Evolutionary conservation across 176 grass and related monocot species (phyloP).

Genomic region (Leersia perrieri): DNA sequence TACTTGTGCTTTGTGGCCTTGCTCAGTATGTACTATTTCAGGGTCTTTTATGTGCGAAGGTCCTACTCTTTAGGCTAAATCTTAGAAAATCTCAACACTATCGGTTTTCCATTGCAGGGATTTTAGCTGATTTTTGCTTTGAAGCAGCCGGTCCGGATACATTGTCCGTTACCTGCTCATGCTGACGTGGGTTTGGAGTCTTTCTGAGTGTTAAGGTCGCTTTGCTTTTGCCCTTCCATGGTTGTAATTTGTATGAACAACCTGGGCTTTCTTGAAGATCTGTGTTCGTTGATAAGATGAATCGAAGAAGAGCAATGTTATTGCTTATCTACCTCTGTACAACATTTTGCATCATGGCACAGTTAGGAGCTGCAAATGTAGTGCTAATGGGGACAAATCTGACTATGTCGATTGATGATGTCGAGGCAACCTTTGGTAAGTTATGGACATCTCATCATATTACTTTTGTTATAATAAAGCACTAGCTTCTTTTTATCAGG

Average conservation of each 20-base stretch:
- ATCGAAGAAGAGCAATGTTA: slow-evolving; percentile 14
- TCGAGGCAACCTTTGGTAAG: slow-evolving; percentile 75
- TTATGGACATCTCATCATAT: slow-evolving; percentile 14
- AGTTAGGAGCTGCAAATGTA: slow-evolving; percentile 63
- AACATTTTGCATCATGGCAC: slow-evolving; percentile 46
- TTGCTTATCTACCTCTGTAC: slow-evolving; percentile 26
- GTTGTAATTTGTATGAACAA: background rate
- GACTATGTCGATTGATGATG: slow-evolving; percentile 59
- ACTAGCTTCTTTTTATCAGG: background rate
- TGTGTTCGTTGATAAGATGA: slow-evolving; percentile 24
- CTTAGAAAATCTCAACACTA: background rate
- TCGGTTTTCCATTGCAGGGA: background rate
- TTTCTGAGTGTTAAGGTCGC: slow-evolving; percentile 6
- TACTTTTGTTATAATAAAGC: background rate
- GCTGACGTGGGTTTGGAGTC: slow-evolving; percentile 22
- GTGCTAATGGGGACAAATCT: slow-evolving; percentile 79
- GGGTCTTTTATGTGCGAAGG: background rate
- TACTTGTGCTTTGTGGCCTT: background rate
- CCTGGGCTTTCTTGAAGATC: slow-evolving; percentile 4
- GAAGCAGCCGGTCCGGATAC: slow-evolving; percentile 30
- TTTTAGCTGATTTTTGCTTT: slow-evolving; percentile 28
- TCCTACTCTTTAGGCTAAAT: background rate
- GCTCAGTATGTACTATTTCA: background rate
- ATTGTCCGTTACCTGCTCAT: background rate
- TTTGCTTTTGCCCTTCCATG: background rate